Evolutionary conservation across 2,329 filamentous ascomycete genomes (phyloP).

Genomic region (Phialocephala subalpina): DNA sequence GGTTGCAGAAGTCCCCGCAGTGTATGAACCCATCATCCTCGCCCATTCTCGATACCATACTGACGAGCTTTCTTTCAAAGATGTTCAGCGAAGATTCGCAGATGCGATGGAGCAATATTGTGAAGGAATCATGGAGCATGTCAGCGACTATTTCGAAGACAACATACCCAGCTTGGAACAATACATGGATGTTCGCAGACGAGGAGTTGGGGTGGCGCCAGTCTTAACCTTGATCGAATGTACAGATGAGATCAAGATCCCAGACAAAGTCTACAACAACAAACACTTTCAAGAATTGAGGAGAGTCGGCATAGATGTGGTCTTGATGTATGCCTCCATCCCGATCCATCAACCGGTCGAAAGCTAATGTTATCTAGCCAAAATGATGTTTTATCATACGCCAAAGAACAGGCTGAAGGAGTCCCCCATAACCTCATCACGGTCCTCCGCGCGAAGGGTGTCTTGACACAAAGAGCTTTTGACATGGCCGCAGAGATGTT

Average conservation of each 20-base stretch:
- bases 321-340: conserved; percentile 15
- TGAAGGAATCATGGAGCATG: conserved; percentile 15
- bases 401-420: conserved; percentile 24
- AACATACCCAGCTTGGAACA: conserved; percentile 14
- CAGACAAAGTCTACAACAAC: conserved; percentile 8
- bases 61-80: too few relatives aligned
- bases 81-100: conserved; percentile 13
- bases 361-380: conserved; percentile 17
- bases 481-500: conserved; percentile 1
- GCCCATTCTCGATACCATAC: too few relatives aligned
- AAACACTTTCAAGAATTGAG: conserved; percentile 8
- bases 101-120: conserved; percentile 19
- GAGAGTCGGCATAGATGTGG: conserved; percentile 12
- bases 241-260: conserved; percentile 16
- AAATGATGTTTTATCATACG: conserved; percentile 24
- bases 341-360: not conserved
- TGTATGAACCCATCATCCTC: too few relatives aligned
- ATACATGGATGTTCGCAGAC: conserved; percentile 12
- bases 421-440: conserved; percentile 14
- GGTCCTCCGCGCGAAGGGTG: not conserved
- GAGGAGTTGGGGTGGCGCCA: conserved; percentile 19
- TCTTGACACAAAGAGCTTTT: conserved; percentile 15
- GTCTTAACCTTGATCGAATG: conserved; percentile 24
- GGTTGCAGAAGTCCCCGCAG: too few relatives aligned
- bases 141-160: not conserved